These are phyloP conservation scores for Rutstroemia sp. DNA, from an alignment of 2,329 filamentous ascomycete species.

Conservation along the genomic window DNA sequence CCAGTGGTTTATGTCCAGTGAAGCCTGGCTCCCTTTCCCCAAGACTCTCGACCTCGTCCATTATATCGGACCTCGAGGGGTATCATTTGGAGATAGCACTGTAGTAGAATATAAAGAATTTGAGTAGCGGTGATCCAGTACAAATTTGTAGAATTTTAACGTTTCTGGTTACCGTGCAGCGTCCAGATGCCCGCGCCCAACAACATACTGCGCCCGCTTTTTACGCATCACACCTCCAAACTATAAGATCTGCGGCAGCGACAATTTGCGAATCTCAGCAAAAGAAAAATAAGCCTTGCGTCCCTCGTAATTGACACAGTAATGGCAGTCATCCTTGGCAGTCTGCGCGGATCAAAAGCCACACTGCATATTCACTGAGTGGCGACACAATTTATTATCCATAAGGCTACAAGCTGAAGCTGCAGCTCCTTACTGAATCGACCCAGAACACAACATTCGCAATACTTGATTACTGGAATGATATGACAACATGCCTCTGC, in stretches of 20 bases:
- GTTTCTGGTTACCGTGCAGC: background rate
- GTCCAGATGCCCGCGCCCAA: background rate
- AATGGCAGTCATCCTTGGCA: constrained; percentile 11
- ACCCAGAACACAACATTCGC: constrained; percentile 3
- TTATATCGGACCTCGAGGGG: no score
- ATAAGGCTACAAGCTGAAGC: constrained; percentile 10
- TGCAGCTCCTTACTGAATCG: background rate
- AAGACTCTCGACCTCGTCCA: no score
- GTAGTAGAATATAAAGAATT: no score
- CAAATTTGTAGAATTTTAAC: background rate
- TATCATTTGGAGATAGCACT: no score
- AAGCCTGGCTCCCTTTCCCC: no score
- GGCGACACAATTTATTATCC: background rate
- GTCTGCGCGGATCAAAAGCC: constrained; percentile 17
- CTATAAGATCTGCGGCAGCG: constrained; percentile 20
- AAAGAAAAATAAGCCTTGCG: constrained; percentile 3
- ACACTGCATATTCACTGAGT: constrained; percentile 17
- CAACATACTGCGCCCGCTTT: background rate
- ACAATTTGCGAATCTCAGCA: background rate
- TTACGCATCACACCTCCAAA: constrained; percentile 5
- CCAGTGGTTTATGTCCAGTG: no score
- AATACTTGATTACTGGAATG: background rate
- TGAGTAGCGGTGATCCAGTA: background rate
- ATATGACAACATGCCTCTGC: constrained; percentile 45
- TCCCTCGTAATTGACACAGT: background rate